Base-by-base conservation (phyloP, 306 rosid species). In the Cucumis melo region DNA sequence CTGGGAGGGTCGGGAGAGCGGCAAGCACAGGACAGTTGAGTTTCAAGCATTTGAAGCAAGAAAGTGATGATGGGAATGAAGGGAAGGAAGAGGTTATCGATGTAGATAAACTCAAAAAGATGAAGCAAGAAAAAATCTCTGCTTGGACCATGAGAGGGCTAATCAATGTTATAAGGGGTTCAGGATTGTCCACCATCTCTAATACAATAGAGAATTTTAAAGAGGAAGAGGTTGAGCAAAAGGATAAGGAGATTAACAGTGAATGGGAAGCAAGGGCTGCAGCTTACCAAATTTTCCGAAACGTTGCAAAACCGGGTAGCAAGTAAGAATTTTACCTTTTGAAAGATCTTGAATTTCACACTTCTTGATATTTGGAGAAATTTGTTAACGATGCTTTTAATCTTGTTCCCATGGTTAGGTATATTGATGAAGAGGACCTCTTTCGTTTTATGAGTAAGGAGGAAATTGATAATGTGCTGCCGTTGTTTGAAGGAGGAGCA, bases 131-230 rank as follows among this genome's bases (percentile, higher is more conserved):
- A 78, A 91, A 81, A 36, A 83, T 93, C 83, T 93, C 97, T 54
- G 91, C 96, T 84, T 93, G 92, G 97, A 93, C 98, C 6, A 86
- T 93, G 92, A 91, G 81, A 83, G 92, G 90, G 20, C 83, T 93
- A 76, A 76, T 91, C 77, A 79, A 84, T 84, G 96, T 87, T 44
- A 86, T 93, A 23, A 81, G 84, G 38, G 81, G 81, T 70, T 87
- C 96, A 27, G 89, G 98, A 17, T 63, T 93, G 80, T 86, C 98
- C 59, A 90, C 90, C 59, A 84, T 90, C 42, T 84, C 90, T 57
- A 78, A 86, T 71, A 50, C 93, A n/a, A 84, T 87, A 0, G 85
- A 84, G 42, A 67, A 75, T 23, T 55, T 73, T 21, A 76, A 85
- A 3, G 87, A 82, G 14, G 87, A 93, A 15, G 93, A 79, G 76